Evolutionary conservation across 139 green algal genomes (phyloP).

Genomic region (Ettlia oleoabundans): DNA sequence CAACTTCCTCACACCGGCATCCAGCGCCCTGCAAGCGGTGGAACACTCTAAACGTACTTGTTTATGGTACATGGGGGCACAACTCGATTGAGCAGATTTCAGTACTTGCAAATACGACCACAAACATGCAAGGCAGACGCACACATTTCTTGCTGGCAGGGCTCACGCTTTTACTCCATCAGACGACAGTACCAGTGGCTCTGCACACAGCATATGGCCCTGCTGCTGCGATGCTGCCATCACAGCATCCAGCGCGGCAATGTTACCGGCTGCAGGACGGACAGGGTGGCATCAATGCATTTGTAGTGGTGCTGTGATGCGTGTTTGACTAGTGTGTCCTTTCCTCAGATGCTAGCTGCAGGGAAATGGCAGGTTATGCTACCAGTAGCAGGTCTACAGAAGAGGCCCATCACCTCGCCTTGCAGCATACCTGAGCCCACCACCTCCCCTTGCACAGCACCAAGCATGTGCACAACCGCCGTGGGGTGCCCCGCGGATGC

Average conservation of each 20-base stretch:
- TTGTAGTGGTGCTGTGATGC: background rate
- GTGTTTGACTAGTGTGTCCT: background rate
- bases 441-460: background rate
- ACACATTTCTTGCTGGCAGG: too few relatives aligned
- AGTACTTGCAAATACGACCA: too few relatives aligned
- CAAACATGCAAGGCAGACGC: too few relatives aligned
- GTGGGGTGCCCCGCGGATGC: background rate
- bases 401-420: too few relatives aligned
- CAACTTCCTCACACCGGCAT: background rate
- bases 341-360: too few relatives aligned
- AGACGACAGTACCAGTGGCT: background rate
- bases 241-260: background rate
- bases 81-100: too few relatives aligned
- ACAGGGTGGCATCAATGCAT: background rate
- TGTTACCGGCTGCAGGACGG: background rate
- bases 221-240: background rate
- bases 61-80: too few relatives aligned
- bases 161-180: background rate
- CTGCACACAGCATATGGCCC: constrained; percentile 9
- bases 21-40: too few relatives aligned
- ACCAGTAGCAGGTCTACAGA: too few relatives aligned
- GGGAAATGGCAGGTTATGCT: too few relatives aligned
- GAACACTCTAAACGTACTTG: too few relatives aligned
- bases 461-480: constrained; percentile 5
- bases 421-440: too few relatives aligned